phyloP scores from a whole-genome alignment of 1,284 basidiomycete species.

The Ceratobasidium sp. region DNA sequence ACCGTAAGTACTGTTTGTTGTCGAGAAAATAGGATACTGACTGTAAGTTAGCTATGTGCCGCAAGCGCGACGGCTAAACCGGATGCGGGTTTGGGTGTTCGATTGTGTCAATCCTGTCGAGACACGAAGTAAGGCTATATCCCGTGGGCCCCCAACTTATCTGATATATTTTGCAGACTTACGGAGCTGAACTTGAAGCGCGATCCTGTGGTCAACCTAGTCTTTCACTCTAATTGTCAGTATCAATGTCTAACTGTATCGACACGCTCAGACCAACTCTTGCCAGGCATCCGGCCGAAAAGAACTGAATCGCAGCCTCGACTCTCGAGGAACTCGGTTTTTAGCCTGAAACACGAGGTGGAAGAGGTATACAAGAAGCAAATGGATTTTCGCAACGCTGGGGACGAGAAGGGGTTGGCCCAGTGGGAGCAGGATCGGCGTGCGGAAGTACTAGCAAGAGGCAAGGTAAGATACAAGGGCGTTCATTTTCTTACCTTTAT shows the following conservation, averaged over 20 bases:
- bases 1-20: neutral
- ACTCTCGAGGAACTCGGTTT: neutral
- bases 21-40: neutral
- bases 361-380: neutral
- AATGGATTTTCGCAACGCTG: neutral
- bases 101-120: neutral
- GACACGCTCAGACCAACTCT: neutral
- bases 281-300: neutral
- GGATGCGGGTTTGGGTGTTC: neutral
- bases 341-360: neutral
- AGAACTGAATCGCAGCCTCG: neutral
- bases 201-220: neutral
- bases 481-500: neutral
- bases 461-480: neutral
- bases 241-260: neutral
- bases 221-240: neutral
- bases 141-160: too few relatives aligned
- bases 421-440: neutral
- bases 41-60: neutral
- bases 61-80: neutral
- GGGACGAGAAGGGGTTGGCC: neutral
- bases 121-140: neutral
- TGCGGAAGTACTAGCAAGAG: neutral
- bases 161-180: neutral
- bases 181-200: neutral